These are phyloP conservation scores for Solanum bukasovii DNA, from an alignment of 257 asterid species.

Conservation along the genomic window DNA sequence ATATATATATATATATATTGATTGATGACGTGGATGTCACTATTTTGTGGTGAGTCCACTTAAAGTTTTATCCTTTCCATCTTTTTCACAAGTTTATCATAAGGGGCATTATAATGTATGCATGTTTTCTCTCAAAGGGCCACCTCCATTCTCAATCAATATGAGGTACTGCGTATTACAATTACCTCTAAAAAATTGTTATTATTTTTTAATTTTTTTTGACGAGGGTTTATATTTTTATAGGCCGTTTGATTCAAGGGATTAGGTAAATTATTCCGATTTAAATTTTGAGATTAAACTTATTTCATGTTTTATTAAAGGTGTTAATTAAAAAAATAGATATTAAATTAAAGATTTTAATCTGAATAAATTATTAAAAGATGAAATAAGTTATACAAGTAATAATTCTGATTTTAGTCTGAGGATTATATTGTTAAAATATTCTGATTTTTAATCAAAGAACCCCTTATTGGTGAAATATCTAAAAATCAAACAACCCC, in stretches of 20 bases:
- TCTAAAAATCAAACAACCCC: background rate
- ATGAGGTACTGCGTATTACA: background rate
- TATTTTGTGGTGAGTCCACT: slow-evolving; percentile 9
- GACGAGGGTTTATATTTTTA: no score
- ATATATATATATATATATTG: no score
- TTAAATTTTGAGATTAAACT: background rate
- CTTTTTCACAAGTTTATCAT: background rate
- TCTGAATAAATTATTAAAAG: background rate
- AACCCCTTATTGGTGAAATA: background rate
- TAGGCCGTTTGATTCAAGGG: background rate
- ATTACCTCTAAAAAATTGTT: background rate
- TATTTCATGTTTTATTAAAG: background rate
- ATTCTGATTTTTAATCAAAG: background rate
- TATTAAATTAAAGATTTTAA: background rate
- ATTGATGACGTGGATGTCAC: slow-evolving; percentile 26
- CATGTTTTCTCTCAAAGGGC: background rate
- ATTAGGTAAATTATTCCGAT: background rate
- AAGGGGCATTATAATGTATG: background rate
- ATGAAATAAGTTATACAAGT: background rate
- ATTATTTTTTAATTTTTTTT: no score
- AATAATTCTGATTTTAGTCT: background rate
- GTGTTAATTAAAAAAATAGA: background rate
- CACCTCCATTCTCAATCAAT: background rate
- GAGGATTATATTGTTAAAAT: background rate
- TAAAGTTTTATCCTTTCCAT: background rate